A percentile compares a stretch with the other conserved stretches of the same genome.
Conservation (phyloP, 805 yeast genomes). For the Candida xiaguanensis region DNA sequence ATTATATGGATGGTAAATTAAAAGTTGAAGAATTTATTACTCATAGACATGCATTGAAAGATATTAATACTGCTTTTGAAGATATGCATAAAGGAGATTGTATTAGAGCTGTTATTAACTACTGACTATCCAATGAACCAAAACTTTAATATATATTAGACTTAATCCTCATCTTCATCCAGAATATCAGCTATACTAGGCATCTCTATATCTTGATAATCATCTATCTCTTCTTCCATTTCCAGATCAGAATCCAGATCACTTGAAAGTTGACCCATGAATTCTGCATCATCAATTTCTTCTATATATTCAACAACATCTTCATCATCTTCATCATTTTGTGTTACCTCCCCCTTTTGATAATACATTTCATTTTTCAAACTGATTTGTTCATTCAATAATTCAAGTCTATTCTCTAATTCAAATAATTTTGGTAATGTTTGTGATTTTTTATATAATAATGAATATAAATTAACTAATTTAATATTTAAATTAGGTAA, state of each 20-base stretch:
- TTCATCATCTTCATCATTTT: slow-evolving; percentile 25
- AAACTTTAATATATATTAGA: slow-evolving; percentile 5
- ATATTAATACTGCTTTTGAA: slow-evolving; percentile 86
- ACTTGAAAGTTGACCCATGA: slow-evolving; percentile 8
- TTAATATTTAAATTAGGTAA: slow-evolving; percentile 42
- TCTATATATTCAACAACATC: slow-evolving; percentile 68
- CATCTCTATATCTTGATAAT: slow-evolving; percentile 9
- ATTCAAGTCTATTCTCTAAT: slow-evolving; percentile 46
- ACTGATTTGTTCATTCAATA: slow-evolving; percentile 43
- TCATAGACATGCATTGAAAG: slow-evolving; percentile 72
- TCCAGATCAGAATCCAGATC: slow-evolving; percentile 8
- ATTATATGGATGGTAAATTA: slow-evolving; percentile 73
- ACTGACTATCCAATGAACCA: slow-evolving; percentile 18
- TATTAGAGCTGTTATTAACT: slow-evolving; percentile 82
- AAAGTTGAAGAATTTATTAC: slow-evolving; percentile 94
- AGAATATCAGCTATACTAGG: slow-evolving; percentile 11
- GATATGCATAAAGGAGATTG: slow-evolving; percentile 94
- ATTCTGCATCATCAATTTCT: slow-evolving; percentile 54
- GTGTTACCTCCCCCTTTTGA: slow-evolving; percentile 18
- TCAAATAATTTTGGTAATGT: slow-evolving; percentile 49
- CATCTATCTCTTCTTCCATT: slow-evolving; percentile 9
- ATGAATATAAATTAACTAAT: slow-evolving; percentile 44
- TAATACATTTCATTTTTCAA: slow-evolving; percentile 37
- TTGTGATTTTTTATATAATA: slow-evolving; percentile 45
- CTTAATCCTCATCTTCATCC: slow-evolving; percentile 19